Evolutionary conservation across 805 yeast species (phyloP), one percentile per base, ranked within the genome.

Genomic region (Scheffersomyces ergatensis): DNA sequence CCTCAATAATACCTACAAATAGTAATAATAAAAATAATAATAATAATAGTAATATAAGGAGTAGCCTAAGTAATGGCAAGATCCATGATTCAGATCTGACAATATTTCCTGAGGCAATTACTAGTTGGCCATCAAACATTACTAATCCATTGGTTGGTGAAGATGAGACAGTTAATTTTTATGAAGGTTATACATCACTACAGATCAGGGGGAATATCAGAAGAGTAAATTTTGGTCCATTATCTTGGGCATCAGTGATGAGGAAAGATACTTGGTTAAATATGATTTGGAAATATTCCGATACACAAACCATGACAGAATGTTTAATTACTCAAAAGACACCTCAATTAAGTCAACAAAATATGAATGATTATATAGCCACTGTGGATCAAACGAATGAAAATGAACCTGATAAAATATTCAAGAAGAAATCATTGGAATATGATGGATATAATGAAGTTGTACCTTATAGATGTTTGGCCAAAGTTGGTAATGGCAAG

Each of bases 221-320:
- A n/a, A 49, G 66, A 35, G 50, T 60, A 8, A 53, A 56, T 29
- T 60, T 54, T 41, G 72, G 71, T 2, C 72, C 72, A 1, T 58
- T 64, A 27, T 50, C 66, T 2, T 66, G 71, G 68, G 50, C 64
- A 1, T 58, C 71, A 11, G 39, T 66, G 5, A 61, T 67, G 67
- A 54, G 54, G 36, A 52, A 61, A 37, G 74, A 69, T 38, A 43
- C 42, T 4, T 67, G 63, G 16, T 52, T 67, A 29, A 49, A 53
- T 16, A 9, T 58, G n/a, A 48, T 67, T 4, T 67, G 71, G 71
- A 59, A 64, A 19, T 49, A 58, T 38, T 2, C 63, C 67, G 65
- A 48, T 61, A 2, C 54, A 67, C 12, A 40, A 51, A 59, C 37
- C 70, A 65, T 35, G 43, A 42, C 5, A 65, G 63, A 17, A 50